Base-by-base conservation (phyloP, 192 early-diverging fungal genomes). In the Rhizophagus prolifer region DNA sequence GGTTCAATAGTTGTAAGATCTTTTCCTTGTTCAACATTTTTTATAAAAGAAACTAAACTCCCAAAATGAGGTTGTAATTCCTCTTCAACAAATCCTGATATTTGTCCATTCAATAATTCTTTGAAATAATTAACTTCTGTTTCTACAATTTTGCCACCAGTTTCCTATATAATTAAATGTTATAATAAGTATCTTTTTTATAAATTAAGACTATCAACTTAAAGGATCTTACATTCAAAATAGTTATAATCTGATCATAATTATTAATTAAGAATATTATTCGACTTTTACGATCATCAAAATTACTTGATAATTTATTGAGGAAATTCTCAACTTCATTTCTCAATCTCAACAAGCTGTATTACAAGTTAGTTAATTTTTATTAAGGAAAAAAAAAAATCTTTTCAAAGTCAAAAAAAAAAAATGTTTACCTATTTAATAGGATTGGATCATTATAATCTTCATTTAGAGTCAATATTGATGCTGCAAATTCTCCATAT, bases 211-310 rank as follows among this genome's bases (percentile, higher is more conserved):
- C 7, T 8, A 38, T 8, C 36, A 38, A 8, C 7, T 38, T 38
- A 38, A 38, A 38, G 36, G 36, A 38, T 38, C 86, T 69, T 84
- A 92, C 96, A 59, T 87, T 82, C 31, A 99, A 85, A 44, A 97
- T 91, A 3, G 91, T 86, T 30, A 93, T 83, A 25, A 97, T 90
- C 19, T 96, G 84, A 77, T 99, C 96, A 81, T 93, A 93, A 79
- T 96, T 99, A 87, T 97, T 99, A 80, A 99, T 96, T 74, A 95
- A 83, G 76, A 97, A 97, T 14, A 94, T 89, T 58, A 94, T 82
- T 41, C 90, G 81, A 30, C 85, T 88, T 58, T 92, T 92, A 25
- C 83, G 83, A 66, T 94, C 93, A 9, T 83, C 71, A 71, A 94
- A 89, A 50, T 92, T 90, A 13, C 85, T 90, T 1, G 93, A 90